Base-by-base conservation (phyloP, 169 alveolate genomes). In the Eimeria brunetti region DNA sequence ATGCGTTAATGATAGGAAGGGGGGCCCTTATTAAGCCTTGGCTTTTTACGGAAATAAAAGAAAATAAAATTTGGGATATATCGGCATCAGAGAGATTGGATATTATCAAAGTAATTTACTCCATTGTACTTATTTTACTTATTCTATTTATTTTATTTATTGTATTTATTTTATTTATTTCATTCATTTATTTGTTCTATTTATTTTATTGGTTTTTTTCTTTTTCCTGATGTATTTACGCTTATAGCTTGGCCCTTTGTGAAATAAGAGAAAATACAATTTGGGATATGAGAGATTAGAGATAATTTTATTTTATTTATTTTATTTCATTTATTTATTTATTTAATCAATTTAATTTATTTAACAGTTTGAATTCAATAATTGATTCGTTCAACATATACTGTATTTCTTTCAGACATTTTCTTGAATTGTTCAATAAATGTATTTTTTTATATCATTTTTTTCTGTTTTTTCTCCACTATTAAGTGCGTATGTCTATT, bases 11-110 rank as follows among this genome's bases (percentile, higher is more conserved):
- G 96, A 97, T 97, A 44, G 98, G 98, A 7, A 91, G 98, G 46
- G 99, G 98, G 7, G 99, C 99, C 30, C 95, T 98, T 38, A 96
- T 97, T 88, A 98, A 98, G 51, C 99, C 99, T 12, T 98, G 99
- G 99, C 96, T 98, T 8, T 98, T 98, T 94, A 97, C 98, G 16
- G 99, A 97, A 95, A 96, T 97, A 41, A 91, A 95, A 75, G 98
- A 97, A 78, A 88, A 76, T 24, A 93, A 96, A 58, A 97, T 96
- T 78, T 97, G 98, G 98, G 99, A 98, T 96, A 97, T 98, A 36
- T 97, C 98, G 9, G 96, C 98, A 64, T 69, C 96, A 9, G 99
- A 98, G 94, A 96, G 99, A 44, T 94, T 98, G 69, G 99, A 97
- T 24, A 84, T 97, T 67, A 88, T 97, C 22, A 97, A 97, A 88